Evolutionary conservation across 148 eudicot species (phyloP), one percentile per base, ranked within the genome.

Genomic region (Amaranthus palmeri): DNA sequence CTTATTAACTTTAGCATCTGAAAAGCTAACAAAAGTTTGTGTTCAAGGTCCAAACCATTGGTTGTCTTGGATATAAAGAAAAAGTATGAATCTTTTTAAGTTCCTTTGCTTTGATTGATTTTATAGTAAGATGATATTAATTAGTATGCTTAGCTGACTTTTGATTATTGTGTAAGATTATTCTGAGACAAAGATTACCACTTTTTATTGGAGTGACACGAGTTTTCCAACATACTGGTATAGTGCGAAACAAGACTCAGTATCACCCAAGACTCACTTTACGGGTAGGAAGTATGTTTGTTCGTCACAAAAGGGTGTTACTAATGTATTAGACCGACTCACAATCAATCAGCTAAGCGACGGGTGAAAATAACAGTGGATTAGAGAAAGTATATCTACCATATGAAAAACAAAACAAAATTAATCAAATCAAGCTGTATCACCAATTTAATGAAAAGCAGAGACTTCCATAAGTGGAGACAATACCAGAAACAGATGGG

Each of bases 401-500:
- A 65, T 15, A 42, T 0, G 4, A 41, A 42, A 54, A 61, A 18
- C 17, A 5, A 15, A 45, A 48, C 47, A 73, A 46, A 52, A 2
- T 17, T 40, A 25, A 15, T 41, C 47, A n/a, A 73, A 57, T 40
- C 56, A 51, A 18, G 54, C 9, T 47, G 54, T 46, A 59, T 58
- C 13, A 54, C 43, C 56, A 54, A 52, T 7, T 49, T 8, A 52
- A 46, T 59, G 17, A 6, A 73, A 15, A 43, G 45, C 5, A 65
- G 5, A 10, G 42, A 54, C 18, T 67, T 18, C 49, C 51, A 56
- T 25, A 36, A 50, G 11, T 25, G 4, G 59, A 70, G 52, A 57
- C 10, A 57, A 53, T 91, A 93, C 98, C 98, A 77, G 98, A 84
- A 56, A 89, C 84, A 10, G 89, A 85, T 61, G 88, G 85, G 41